A percentile compares a stretch with the other conserved stretches of the same genome.
These are phyloP conservation scores for Castanea mollissima DNA, from an alignment of 306 rosid species.

Conservation along the genomic window DNA sequence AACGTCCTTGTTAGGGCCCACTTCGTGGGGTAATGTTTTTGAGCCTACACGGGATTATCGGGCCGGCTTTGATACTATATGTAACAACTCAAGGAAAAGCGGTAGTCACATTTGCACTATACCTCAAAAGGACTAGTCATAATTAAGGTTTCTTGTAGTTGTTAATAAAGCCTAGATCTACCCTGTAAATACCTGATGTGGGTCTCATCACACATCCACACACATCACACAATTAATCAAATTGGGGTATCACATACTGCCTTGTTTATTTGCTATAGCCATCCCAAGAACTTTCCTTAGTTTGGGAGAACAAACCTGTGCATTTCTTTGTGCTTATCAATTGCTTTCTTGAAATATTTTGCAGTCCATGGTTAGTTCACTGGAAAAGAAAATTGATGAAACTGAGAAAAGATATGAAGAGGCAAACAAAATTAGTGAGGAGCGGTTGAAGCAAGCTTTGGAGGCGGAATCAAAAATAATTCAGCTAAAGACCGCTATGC, in stretches of 20 bases:
- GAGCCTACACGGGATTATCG: too few relatives aligned
- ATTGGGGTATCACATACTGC: background rate
- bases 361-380: slow-evolving; percentile 84
- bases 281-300: slow-evolving; percentile 6
- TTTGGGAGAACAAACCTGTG: slow-evolving; percentile 11
- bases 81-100: too few relatives aligned
- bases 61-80: too few relatives aligned
- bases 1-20: too few relatives aligned
- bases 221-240: too few relatives aligned
- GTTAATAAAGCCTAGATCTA: too few relatives aligned
- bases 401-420: slow-evolving; percentile 88
- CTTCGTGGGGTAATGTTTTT: too few relatives aligned
- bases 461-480: slow-evolving; percentile 94
- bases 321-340: slow-evolving; percentile 26
- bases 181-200: too few relatives aligned
- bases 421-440: slow-evolving; percentile 86
- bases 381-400: slow-evolving; percentile 87
- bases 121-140: too few relatives aligned
- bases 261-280: background rate
- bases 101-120: too few relatives aligned
- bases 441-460: slow-evolving; percentile 89
- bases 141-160: too few relatives aligned
- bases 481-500: slow-evolving; percentile 89
- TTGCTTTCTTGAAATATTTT: slow-evolving; percentile 32
- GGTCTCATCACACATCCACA: too few relatives aligned